phyloP scores from a whole-genome alignment of 768 basidiomycete genomes.

The Stropharia rugosoannulata region DNA sequence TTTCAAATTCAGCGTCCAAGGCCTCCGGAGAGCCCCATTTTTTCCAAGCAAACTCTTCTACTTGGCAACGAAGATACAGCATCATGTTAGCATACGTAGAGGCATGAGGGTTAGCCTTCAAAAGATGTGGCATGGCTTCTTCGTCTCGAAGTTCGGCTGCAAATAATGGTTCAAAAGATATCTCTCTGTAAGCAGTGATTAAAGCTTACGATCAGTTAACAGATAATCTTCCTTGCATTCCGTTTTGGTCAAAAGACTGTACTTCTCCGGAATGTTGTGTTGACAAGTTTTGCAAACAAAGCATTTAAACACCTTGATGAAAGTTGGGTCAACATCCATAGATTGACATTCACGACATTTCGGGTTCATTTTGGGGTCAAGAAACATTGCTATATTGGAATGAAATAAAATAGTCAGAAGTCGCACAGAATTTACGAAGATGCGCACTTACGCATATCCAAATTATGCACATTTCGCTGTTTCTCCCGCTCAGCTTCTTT shows the following conservation, averaged over 20 bases:
- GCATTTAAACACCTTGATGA: constrained; percentile 79
- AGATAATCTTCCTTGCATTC: constrained; percentile 99
- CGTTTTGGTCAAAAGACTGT: constrained; percentile 94
- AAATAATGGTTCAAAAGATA: neutral
- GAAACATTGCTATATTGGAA: constrained; percentile 60
- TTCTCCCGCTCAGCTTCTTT: constrained; percentile 83
- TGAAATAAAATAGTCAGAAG: neutral
- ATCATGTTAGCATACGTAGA: constrained; percentile 99
- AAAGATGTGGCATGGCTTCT: constrained; percentile 87
- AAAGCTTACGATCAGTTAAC: constrained; percentile 78
- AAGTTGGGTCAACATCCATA: constrained; percentile 85
- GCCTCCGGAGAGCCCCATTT: constrained; percentile 97
- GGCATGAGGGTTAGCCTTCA: constrained; percentile 94
- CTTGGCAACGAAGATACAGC: constrained; percentile 91
- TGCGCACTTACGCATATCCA: constrained; percentile 64
- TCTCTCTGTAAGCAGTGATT: neutral
- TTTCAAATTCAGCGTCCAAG: constrained; percentile 84
- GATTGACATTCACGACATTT: constrained; percentile 85
- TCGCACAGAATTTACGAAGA: neutral
- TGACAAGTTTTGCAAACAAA: constrained; percentile 90
- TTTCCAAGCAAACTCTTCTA: constrained; percentile 95
- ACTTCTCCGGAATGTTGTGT: constrained; percentile 87
- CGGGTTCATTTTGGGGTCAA: constrained; percentile 74
- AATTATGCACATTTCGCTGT: constrained; percentile 70
- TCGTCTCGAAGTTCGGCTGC: constrained; percentile 93